These are phyloP conservation scores for Leccinellum luteum DNA, from an alignment of 768 basidiomycete species.

Conservation along the genomic window DNA sequence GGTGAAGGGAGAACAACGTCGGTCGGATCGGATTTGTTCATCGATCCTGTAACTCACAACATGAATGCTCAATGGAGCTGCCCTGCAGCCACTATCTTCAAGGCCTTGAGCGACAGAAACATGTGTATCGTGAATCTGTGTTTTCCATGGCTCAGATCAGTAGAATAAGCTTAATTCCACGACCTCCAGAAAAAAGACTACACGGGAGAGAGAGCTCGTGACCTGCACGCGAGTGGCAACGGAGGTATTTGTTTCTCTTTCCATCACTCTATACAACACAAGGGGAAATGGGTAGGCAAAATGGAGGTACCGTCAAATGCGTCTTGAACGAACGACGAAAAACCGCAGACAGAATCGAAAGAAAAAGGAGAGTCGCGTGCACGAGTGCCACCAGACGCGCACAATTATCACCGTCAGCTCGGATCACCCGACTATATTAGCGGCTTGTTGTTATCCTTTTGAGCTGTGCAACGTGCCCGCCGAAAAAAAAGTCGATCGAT, in stretches of 20 bases:
- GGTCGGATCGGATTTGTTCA: neutral
- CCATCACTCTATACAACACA: neutral
- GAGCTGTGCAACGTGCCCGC: conserved; percentile 33
- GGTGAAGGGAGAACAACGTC: conserved; percentile 17
- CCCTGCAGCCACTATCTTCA: too few relatives aligned
- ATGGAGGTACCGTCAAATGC: neutral
- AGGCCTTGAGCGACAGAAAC: neutral
- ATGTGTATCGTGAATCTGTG: neutral
- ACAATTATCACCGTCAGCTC: neutral
- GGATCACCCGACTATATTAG: conserved; percentile 7
- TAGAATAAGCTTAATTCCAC: neutral
- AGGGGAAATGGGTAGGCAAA: neutral
- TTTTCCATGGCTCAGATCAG: neutral
- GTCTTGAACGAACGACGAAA: neutral
- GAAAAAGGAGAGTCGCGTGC: neutral
- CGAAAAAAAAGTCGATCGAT: neutral
- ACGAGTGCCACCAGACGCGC: neutral
- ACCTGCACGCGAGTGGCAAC: neutral
- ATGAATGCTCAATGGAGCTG: neutral
- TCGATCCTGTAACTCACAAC: neutral
- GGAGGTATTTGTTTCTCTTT: neutral
- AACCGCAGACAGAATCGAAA: neutral
- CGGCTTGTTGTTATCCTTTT: conserved; percentile 41
- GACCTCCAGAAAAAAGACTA: neutral
- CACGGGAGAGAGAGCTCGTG: neutral